These are phyloP conservation scores for Pistacia vera DNA, from an alignment of 345 rosid species.

Conservation along the genomic window DNA sequence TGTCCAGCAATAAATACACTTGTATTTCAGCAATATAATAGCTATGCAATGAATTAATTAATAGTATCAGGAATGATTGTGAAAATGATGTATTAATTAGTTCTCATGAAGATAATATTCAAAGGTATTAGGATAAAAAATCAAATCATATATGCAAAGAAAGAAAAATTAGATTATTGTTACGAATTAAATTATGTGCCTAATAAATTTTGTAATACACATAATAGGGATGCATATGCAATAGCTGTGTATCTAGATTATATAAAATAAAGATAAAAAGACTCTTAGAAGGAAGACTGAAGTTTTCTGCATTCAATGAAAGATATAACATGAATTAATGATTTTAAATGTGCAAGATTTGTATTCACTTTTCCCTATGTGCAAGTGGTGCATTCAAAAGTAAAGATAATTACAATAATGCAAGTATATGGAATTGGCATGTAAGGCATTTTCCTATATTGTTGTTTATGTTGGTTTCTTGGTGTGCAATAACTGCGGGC, in stretches of 20 bases:
- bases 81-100: not conserved
- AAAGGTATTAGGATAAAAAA: not conserved
- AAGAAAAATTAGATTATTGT: not conserved
- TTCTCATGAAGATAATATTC: not conserved
- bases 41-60: not conserved
- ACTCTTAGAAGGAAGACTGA: not conserved
- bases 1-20: conserved; percentile 27
- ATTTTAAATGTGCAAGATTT: not conserved
- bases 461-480: not conserved
- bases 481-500: not conserved
- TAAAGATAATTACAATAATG: too few species aligned
- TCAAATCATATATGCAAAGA: not conserved
- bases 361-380: not conserved
- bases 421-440: not conserved
- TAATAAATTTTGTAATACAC: not conserved
- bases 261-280: not conserved
- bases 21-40: conserved; percentile 3
- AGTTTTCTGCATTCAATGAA: not conserved
- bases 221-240: not conserved
- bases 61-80: not conserved
- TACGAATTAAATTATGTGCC: not conserved
- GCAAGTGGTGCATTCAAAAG: too few species aligned
- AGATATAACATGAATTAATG: not conserved
- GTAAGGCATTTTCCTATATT: not conserved
- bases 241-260: not conserved